Percentiles rank a stretch among this genome's conserved stretches.
phyloP scores from a whole-genome alignment of 352 stramenopile species.

The Phytophthora kernoviae region DNA sequence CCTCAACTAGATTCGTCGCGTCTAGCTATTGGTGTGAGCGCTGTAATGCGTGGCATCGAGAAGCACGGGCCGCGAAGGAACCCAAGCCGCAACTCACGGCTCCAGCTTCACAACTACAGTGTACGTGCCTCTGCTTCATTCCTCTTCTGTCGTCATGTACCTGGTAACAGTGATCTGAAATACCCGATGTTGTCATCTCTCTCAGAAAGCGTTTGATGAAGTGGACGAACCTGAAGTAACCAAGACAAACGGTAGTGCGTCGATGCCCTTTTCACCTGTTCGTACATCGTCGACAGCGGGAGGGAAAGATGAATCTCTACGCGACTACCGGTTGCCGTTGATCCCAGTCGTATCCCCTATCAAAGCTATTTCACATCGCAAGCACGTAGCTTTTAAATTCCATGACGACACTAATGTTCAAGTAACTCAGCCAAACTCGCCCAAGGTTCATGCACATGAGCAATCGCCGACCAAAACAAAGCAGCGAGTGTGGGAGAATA shows the following conservation, averaged over 20 bases:
- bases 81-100: constrained; percentile 59
- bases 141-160: no score
- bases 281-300: no score
- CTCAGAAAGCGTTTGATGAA: constrained; percentile 23
- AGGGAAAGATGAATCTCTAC: constrained; percentile 7
- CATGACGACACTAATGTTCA: constrained; percentile 5
- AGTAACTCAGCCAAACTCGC: neutral
- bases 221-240: neutral
- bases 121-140: constrained; percentile 28
- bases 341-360: constrained; percentile 63
- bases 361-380: constrained; percentile 45
- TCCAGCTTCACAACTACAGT: constrained; percentile 68
- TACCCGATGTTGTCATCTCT: constrained; percentile 5
- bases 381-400: constrained; percentile 48
- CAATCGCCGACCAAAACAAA: constrained; percentile 16
- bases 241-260: neutral
- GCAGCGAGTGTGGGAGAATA: constrained; percentile 26
- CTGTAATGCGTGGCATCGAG: constrained; percentile 55
- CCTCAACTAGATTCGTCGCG: constrained; percentile 60
- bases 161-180: no score
- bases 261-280: constrained; percentile 33
- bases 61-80: constrained; percentile 50
- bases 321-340: constrained; percentile 25
- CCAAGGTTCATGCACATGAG: constrained; percentile 20
- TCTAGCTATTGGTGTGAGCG: constrained; percentile 56